A percentile compares a stretch with the other conserved stretches of the same genome.
These are phyloP conservation scores for Hypoxylon sp. DNA, from an alignment of 2,329 filamentous ascomycete species.

Conservation along the genomic window DNA sequence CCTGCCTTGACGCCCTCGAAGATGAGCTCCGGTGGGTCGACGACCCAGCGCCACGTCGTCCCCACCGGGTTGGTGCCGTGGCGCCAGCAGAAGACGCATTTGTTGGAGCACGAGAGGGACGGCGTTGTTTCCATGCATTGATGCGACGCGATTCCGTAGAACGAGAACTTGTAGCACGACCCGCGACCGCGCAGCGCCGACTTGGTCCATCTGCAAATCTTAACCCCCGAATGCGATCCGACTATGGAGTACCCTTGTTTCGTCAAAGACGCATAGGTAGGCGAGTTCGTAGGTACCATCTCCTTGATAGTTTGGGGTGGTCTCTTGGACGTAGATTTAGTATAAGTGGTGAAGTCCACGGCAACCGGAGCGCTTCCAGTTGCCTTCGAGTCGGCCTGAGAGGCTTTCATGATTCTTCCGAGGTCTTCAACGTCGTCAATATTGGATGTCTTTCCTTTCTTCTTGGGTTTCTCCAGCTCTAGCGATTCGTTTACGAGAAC, in stretches of 20 bases:
- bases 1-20: slow-evolving; percentile 89
- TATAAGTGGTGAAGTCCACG: slow-evolving; percentile 85
- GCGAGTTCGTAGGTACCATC: slow-evolving; percentile 92
- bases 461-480: slow-evolving; percentile 49
- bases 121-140: slow-evolving; percentile 99
- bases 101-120: slow-evolving; percentile 94
- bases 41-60: slow-evolving; percentile 95
- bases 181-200: slow-evolving; percentile 91
- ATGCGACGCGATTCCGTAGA: slow-evolving; percentile 96
- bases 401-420: slow-evolving; percentile 67
- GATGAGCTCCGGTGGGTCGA: slow-evolving; percentile 88
- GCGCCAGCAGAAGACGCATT: slow-evolving; percentile 99
- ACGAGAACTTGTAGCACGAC: slow-evolving; percentile 97
- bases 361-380: slow-evolving; percentile 64
- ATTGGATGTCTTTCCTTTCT: slow-evolving; percentile 54
- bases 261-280: slow-evolving; percentile 86
- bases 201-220: slow-evolving; percentile 99
- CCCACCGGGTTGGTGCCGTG: slow-evolving; percentile 97
- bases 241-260: slow-evolving; percentile 98
- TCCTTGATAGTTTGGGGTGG: slow-evolving; percentile 70
- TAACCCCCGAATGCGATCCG: slow-evolving; percentile 93
- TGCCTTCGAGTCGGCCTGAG: slow-evolving; percentile 46
- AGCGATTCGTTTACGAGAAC: slow-evolving; percentile 58
- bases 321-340: slow-evolving; percentile 58
- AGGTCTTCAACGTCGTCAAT: slow-evolving; percentile 88